Evolutionary conservation across 805 yeast genomes (phyloP).

Genomic region (Candida odintsovae): DNA sequence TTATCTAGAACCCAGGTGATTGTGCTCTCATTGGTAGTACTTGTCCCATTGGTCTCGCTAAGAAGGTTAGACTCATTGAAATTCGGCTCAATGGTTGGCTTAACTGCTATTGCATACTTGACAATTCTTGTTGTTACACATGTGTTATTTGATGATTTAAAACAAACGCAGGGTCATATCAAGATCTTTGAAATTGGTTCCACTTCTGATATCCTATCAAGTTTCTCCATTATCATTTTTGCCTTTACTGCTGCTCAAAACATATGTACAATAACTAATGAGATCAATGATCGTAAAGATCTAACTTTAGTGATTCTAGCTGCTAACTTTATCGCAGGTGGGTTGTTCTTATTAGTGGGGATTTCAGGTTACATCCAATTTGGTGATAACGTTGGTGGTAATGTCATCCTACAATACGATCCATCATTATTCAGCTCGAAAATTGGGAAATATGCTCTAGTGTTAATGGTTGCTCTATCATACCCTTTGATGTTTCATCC

Average conservation of each 20-base stretch:
- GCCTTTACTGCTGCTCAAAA: constrained; percentile 83
- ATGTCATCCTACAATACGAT: constrained; percentile 64
- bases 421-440: constrained; percentile 40
- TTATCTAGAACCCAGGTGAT: constrained; percentile 36
- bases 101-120: constrained; percentile 60
- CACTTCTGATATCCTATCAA: constrained; percentile 42
- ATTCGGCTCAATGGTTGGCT: constrained; percentile 65
- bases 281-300: constrained; percentile 49
- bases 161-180: constrained; percentile 37
- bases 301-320: constrained; percentile 42
- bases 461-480: constrained; percentile 68
- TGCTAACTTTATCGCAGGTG: constrained; percentile 49
- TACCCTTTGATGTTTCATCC: constrained; percentile 82
- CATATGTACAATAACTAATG: constrained; percentile 71
- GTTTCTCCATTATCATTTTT: constrained; percentile 70
- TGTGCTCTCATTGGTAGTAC: constrained; percentile 41
- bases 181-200: constrained; percentile 38
- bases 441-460: constrained; percentile 56
- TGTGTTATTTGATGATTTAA: constrained; percentile 39
- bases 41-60: constrained; percentile 59
- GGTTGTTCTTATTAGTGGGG: constrained; percentile 59
- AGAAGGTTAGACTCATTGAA: constrained; percentile 62
- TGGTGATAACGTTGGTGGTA: constrained; percentile 61
- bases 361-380: constrained; percentile 66
- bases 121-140: constrained; percentile 49